Evolutionary conservation across 306 rosid species (phyloP), one percentile per base, ranked within the genome.

Genomic region (Castanea sativa): DNA sequence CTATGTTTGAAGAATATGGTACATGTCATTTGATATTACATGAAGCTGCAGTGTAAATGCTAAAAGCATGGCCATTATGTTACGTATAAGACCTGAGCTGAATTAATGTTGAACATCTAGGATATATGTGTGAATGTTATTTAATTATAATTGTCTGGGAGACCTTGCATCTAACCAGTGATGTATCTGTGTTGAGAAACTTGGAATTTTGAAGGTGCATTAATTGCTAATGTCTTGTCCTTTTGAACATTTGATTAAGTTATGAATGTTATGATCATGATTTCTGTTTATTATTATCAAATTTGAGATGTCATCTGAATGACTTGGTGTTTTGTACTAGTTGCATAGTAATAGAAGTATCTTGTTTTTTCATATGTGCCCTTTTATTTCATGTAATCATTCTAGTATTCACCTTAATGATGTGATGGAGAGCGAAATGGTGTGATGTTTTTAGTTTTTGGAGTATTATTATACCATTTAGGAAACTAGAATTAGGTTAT

Each of bases 21-120:
- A 77, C 74, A 41, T 81, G 80, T 86, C 89, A 77, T 81, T 21
- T 76, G 68, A 76, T 77, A 75, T 86, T 88, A 55, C 43, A 30
- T 76, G 55, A 76, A 58, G 81, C 77, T 63, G 7, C 25, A 64
- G 73, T 57, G 49, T 45, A 64, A 63, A 72, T 80, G 77, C 63
- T 80, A 69, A 69, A 69, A 70, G 30, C 77, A 75, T 64, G 83
- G 65, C 78, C 71, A 58, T 74, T 19, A 51, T 53, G 55, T 75
- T 33, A 64, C 72, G 16, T 33, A 35, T 68, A 58, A 72, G 76
- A 21, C 78, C 73, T 82, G 20, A 51, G 79, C 72, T 80, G 51
- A 2, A 51, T 65, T 49, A 55, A 80, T 78, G 80, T 73, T 76
- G 79, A 78, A 84, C 63, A 25, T 79, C 74, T 68, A 58, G 51